Base-by-base conservation (phyloP, 1,284 basidiomycete genomes). In the Coniophora puteana region DNA sequence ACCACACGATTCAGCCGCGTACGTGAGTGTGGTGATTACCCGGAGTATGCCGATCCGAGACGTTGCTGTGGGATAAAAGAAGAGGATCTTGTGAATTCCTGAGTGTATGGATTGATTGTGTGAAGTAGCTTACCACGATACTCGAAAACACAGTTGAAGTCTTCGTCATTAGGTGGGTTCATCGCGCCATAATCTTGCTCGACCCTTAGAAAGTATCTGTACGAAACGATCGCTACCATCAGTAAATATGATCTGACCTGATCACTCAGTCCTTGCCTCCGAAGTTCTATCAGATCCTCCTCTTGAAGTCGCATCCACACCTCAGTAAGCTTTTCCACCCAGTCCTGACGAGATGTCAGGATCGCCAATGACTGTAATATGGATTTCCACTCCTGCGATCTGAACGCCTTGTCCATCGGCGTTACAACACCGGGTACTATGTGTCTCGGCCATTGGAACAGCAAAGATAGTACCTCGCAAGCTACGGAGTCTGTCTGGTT, bases 11-110 rank as follows among this genome's bases (percentile, higher is more conserved):
- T 49, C 38, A 3, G 41, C 43, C 8, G 48, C 40, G 32, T 50
- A 38, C 16, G 49, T 45, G 20, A 59, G 30, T 2, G 52, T 53
- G 11, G 52, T 38, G 12, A 61, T 51, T 3, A 61, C 27, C 17
- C 59, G 48, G 23, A 56, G 41, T 20, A 57, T 50, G 40, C 36
- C 44, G 44, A 50, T 29, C 25, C 48, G 47, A 17, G 37, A 31
- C 51, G 21, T 25, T n/a, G 40, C 47, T 48, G 26, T 27, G n/a
- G n/a, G n/a, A n/a, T n/a, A n/a, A n/a, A 21, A 40, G 37, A 7
- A n/a, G n/a, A n/a, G n/a, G n/a, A n/a, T n/a, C n/a, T n/a, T n/a
- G n/a, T n/a, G n/a, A n/a, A n/a, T n/a, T n/a, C n/a, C n/a, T n/a
- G n/a, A n/a, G n/a, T n/a, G n/a, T n/a, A n/a, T n/a, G n/a, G n/a